A percentile compares a stretch with the other conserved stretches of the same genome.
Conservation (phyloP, 139 green algal genomes). For the Yamagishiella unicocca region DNA sequence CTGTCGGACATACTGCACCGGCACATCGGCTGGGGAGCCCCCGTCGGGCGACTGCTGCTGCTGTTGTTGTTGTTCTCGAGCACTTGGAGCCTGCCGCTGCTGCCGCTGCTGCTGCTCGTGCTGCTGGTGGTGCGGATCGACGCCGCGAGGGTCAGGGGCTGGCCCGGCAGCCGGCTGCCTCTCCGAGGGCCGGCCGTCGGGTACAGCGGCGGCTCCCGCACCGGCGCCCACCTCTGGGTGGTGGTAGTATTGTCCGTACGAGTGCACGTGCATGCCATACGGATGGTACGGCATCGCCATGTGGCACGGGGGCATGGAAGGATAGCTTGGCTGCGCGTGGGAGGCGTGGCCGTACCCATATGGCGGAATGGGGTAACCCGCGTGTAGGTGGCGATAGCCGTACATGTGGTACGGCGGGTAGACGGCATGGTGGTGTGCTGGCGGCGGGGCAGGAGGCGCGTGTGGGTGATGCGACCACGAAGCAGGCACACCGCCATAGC, state of each 20-base stretch:
- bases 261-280: not conserved
- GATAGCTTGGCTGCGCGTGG: not conserved
- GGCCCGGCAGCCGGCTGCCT: not conserved
- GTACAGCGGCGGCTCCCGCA: not conserved
- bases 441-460: not conserved
- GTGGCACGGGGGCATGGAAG: not conserved
- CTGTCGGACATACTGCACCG: too few species aligned
- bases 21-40: too few species aligned
- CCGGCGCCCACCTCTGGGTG: not conserved
- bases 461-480: not conserved
- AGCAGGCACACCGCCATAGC: not conserved
- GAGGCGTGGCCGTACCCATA: not conserved
- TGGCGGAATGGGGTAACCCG: not conserved
- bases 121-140: not conserved
- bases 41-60: too few species aligned
- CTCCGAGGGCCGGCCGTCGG: not conserved
- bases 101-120: not conserved
- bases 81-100: too few species aligned
- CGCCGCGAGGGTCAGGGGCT: not conserved
- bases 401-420: conserved; percentile 16
- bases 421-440: not conserved
- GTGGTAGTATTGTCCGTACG: not conserved
- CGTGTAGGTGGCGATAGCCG: not conserved
- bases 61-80: not conserved
- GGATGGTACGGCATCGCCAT: not conserved